These are phyloP conservation scores for Lophiostoma macrostomum DNA, from an alignment of 495 filamentous ascomycete species.

Conservation along the genomic window DNA sequence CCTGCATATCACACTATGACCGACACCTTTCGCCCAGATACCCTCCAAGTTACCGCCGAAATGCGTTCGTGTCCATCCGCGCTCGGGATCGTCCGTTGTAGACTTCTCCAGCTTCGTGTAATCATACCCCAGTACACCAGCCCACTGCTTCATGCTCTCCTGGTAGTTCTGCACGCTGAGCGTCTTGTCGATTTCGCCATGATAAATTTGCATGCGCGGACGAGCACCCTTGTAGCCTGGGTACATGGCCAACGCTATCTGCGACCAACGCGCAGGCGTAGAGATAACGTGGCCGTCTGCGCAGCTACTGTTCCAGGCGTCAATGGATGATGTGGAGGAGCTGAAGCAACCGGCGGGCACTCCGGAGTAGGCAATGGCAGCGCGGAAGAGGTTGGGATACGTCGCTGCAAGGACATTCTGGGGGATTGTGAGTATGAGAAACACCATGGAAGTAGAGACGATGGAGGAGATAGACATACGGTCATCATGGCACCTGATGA, in stretches of 20 bases:
- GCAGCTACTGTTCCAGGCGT: slow-evolving; percentile 55
- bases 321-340: slow-evolving; percentile 38
- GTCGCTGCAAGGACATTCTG: slow-evolving; percentile 55
- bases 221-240: slow-evolving; percentile 54
- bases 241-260: slow-evolving; percentile 51
- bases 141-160: slow-evolving; percentile 60
- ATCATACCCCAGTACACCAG: slow-evolving; percentile 46
- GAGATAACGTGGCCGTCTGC: slow-evolving; percentile 47
- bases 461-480: slow-evolving; percentile 15
- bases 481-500: slow-evolving; percentile 61
- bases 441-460: not conserved
- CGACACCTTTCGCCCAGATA: slow-evolving; percentile 49
- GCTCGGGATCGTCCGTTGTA: slow-evolving; percentile 23
- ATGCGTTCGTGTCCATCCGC: slow-evolving; percentile 49
- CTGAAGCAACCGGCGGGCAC: slow-evolving; percentile 61
- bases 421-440: not conserved
- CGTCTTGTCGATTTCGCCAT: slow-evolving; percentile 51
- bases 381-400: slow-evolving; percentile 58
- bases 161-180: slow-evolving; percentile 50
- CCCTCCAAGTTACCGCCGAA: slow-evolving; percentile 49
- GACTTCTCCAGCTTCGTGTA: slow-evolving; percentile 15
- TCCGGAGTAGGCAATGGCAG: slow-evolving; percentile 56
- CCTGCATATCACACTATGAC: slow-evolving; percentile 43
- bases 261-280: slow-evolving; percentile 51
- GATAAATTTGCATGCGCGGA: slow-evolving; percentile 56